Evolutionary conservation across 306 rosid genomes (phyloP).

Genomic region (Styphnolobium japonicum): DNA sequence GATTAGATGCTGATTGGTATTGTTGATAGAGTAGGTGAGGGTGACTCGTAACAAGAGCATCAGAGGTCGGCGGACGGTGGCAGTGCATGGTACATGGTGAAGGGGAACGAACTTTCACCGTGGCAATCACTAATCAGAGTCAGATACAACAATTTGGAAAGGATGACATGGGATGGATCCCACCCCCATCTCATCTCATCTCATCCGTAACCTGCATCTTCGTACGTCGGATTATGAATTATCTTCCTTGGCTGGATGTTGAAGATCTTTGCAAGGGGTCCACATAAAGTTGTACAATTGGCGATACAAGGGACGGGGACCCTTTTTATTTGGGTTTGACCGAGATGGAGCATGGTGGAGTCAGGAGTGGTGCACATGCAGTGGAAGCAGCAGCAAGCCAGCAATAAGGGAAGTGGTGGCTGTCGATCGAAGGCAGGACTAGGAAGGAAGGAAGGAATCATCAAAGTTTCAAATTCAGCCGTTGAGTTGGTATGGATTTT

Average conservation of each 20-base stretch:
- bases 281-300: conserved; percentile 34
- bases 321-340: conserved; percentile 49
- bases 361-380: conserved; percentile 42
- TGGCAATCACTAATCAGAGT: no score
- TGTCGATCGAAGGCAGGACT: no score
- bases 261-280: conserved; percentile 30
- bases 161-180: neutral
- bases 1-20: neutral
- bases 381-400: neutral
- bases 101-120: no score
- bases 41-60: no score
- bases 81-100: no score
- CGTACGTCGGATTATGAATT: neutral
- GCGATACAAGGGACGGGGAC: conserved; percentile 26
- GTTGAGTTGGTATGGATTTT: no score
- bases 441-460: no score
- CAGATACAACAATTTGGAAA: no score
- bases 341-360: neutral
- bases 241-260: neutral
- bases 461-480: no score
- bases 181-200: neutral
- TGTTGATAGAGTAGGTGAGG: conserved; percentile 16
- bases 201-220: neutral
- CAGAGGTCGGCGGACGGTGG: no score
- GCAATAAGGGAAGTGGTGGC: conserved; percentile 9